Evolutionary conservation across 169 alveolate species (phyloP).

Genomic region (Perkinsus olseni): DNA sequence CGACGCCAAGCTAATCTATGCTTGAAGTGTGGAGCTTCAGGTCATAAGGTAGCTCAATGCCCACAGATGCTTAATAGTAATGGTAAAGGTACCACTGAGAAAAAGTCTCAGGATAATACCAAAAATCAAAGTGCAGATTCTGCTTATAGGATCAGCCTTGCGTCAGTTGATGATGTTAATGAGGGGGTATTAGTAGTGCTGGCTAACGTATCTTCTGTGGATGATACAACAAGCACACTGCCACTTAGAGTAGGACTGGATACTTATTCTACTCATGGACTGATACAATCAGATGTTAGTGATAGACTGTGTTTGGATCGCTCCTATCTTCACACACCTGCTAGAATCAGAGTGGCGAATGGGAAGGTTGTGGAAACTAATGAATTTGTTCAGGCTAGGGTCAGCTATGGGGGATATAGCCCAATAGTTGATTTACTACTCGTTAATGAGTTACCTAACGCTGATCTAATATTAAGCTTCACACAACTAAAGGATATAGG

Average conservation of each 20-base stretch:
- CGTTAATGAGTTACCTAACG: neutral
- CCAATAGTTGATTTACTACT: neutral
- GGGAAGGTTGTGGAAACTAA: neutral
- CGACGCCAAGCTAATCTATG: neutral
- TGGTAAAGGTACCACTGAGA: neutral
- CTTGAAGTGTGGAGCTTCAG: neutral
- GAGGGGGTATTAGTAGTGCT: neutral
- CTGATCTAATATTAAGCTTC: neutral
- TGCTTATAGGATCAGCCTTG: neutral
- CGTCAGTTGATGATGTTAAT: neutral
- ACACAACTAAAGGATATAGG: neutral
- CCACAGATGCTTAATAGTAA: neutral
- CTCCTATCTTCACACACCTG: neutral
- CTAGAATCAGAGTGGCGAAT: neutral
- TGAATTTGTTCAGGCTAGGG: neutral
- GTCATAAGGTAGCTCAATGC: neutral
- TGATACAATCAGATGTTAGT: neutral
- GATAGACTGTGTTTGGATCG: neutral
- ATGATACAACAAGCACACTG: neutral
- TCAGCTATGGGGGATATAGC: neutral
- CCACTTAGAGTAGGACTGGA: neutral
- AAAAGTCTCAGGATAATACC: neutral
- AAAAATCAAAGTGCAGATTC: neutral
- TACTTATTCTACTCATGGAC: neutral
- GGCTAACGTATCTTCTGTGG: neutral